phyloP scores from a whole-genome alignment of 495 filamentous ascomycete genomes.

The Penicillium egyptiacum region DNA sequence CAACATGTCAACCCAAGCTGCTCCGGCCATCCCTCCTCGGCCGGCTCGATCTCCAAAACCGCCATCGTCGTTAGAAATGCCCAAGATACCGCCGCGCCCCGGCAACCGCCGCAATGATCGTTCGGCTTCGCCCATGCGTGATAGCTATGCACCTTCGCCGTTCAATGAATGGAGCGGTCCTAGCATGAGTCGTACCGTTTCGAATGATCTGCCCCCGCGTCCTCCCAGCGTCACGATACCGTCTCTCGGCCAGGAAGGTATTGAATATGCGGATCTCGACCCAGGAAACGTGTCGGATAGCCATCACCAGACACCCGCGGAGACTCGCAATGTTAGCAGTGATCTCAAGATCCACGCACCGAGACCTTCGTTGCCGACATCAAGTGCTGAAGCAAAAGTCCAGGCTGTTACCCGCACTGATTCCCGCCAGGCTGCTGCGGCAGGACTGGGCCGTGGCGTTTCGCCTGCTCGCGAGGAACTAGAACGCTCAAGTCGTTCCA shows the following conservation, averaged over 20 bases:
- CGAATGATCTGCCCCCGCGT: conserved; percentile 55
- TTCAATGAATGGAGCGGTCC: conserved; percentile 65
- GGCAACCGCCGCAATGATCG: conserved; percentile 64
- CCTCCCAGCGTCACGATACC: conserved; percentile 79
- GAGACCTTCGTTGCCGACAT: conserved; percentile 77
- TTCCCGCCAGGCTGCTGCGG: conserved; percentile 76
- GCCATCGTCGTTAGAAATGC: conserved; percentile 36
- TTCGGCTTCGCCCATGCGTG: conserved; percentile 72
- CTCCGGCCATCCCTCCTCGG: conserved; percentile 49
- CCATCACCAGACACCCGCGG: conserved; percentile 51
- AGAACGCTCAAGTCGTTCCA: conserved; percentile 51
- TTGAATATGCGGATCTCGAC: conserved; percentile 72
- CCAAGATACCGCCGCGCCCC: conserved; percentile 70
- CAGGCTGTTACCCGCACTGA: conserved; percentile 85
- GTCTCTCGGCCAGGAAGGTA: conserved; percentile 84
- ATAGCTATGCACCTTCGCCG: conserved; percentile 81
- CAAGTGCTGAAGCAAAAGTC: conserved; percentile 76
- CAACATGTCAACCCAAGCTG: conserved; percentile 49
- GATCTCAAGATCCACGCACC: conserved; percentile 88
- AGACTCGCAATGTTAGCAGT: conserved; percentile 74
- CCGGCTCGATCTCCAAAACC: conserved; percentile 52
- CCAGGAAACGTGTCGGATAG: conserved; percentile 38
- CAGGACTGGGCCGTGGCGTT: conserved; percentile 69
- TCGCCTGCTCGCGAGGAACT: conserved; percentile 60
- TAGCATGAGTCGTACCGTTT: conserved; percentile 45